phyloP scores from a whole-genome alignment of 805 yeast species.

The Saturnispora gosingensis region DNA sequence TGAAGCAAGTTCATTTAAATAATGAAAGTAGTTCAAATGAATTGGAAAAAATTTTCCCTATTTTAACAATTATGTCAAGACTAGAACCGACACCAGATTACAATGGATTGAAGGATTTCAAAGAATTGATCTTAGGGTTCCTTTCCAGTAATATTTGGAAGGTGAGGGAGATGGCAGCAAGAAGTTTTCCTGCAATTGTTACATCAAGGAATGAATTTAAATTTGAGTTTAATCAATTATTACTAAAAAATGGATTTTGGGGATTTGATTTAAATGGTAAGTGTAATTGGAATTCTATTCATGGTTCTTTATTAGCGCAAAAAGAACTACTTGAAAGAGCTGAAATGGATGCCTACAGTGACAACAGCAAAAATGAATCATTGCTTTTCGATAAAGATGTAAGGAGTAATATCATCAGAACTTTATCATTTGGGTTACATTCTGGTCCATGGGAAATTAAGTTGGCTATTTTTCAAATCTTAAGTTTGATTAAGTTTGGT shows the following conservation, averaged over 20 bases:
- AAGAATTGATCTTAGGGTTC: conserved; percentile 37
- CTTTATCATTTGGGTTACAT: conserved; percentile 14
- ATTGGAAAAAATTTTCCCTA: conserved; percentile 60
- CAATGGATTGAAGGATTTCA: conserved; percentile 44
- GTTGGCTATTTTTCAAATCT: conserved; percentile 17
- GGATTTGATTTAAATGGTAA: not conserved
- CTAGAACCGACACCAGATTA: conserved; percentile 53
- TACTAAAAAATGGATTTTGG: conserved; percentile 5
- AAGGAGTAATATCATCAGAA: conserved; percentile 10
- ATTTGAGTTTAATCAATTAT: conserved; percentile 20
- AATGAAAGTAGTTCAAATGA: conserved; percentile 23
- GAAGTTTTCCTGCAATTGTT: conserved; percentile 48
- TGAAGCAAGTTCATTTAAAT: conserved; percentile 23
- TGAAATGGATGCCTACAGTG: not conserved
- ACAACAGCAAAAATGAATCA: not conserved
- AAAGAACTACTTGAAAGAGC: conserved; percentile 23
- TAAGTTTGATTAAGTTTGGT: conserved; percentile 5
- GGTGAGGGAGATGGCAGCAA: conserved; percentile 79
- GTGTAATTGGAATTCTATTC: conserved; percentile 37
- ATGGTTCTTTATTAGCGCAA: conserved; percentile 51
- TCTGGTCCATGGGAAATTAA: conserved; percentile 16
- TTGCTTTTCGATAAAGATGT: not conserved
- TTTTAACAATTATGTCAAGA: conserved; percentile 61
- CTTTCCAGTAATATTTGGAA: conserved; percentile 62
- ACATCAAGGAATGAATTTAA: conserved; percentile 22